Evolutionary conservation across 257 asterid genomes (phyloP).

Genomic region (Nemophila menziesii): DNA sequence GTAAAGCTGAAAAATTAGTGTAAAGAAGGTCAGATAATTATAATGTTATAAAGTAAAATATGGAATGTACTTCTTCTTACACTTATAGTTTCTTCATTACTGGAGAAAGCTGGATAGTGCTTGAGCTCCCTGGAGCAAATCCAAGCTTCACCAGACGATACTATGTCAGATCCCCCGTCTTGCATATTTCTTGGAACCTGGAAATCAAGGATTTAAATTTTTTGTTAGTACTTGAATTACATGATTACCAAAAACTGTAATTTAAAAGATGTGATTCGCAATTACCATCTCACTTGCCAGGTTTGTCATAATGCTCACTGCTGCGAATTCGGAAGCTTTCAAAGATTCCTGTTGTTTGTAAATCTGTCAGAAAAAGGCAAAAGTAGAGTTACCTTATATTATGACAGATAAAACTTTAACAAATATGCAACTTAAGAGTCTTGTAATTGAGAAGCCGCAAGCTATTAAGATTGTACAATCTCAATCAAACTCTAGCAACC

Average conservation of each 20-base stretch:
- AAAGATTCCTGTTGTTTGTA: constrained; percentile 11
- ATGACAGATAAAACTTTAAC: too few relatives aligned
- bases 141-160: constrained; percentile 44
- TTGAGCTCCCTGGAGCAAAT: constrained; percentile 31
- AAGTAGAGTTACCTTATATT: too few relatives aligned
- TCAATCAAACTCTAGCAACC: too few relatives aligned
- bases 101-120: constrained; percentile 42
- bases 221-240: constrained; percentile 14
- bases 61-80: constrained; percentile 10
- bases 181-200: constrained; percentile 12
- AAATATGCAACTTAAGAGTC: too few relatives aligned
- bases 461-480: too few relatives aligned
- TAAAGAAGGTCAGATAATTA: neutral
- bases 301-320: constrained; percentile 14
- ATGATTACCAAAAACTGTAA: neutral
- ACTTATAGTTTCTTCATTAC: constrained; percentile 20
- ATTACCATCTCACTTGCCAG: constrained; percentile 7
- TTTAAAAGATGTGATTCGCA: neutral
- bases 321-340: neutral
- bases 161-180: constrained; percentile 16
- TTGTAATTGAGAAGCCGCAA: too few relatives aligned
- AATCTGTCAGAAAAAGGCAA: constrained; percentile 15
- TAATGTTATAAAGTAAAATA: neutral
- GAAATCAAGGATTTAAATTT: too few relatives aligned
- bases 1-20: constrained; percentile 42